These are phyloP conservation scores for Cucurbita argyrosperma DNA, from an alignment of 306 rosid genomes.

Conservation along the genomic window DNA sequence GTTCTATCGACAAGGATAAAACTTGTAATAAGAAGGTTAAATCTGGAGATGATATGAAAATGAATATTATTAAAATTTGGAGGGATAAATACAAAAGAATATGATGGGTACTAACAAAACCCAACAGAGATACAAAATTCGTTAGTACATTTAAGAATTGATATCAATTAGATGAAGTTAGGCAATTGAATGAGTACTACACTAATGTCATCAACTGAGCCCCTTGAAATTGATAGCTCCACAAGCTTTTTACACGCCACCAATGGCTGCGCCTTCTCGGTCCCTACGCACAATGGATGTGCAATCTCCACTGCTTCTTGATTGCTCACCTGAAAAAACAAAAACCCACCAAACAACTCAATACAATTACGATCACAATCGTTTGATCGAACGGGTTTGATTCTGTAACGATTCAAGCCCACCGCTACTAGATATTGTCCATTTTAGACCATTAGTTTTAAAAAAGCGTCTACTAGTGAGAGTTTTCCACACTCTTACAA, in stretches of 20 bases:
- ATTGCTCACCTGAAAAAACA: slow-evolving; percentile 8
- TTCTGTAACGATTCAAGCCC: too few relatives aligned
- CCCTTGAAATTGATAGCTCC: slow-evolving; percentile 56
- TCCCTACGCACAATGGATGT: slow-evolving; percentile 37
- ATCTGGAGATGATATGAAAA: too few relatives aligned
- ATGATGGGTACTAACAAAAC: not conserved
- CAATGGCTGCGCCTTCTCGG: slow-evolving; percentile 29
- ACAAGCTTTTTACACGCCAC: slow-evolving; percentile 76
- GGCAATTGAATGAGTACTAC: slow-evolving; percentile 59
- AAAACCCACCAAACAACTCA: not conserved
- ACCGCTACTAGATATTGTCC: too few relatives aligned
- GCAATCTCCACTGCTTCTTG: slow-evolving; percentile 88
- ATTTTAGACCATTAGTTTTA: too few relatives aligned
- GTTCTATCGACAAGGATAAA: too few relatives aligned
- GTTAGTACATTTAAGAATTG: not conserved
- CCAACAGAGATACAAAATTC: not conserved
- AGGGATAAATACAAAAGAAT: slow-evolving; percentile 2
- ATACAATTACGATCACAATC: not conserved
- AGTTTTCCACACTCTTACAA: too few relatives aligned
- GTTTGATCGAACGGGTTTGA: not conserved
- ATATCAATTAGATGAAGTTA: slow-evolving; percentile 23
- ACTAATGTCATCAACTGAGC: slow-evolving; percentile 73
- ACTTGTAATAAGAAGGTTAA: too few relatives aligned
- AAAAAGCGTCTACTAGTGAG: too few relatives aligned
- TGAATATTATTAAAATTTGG: not conserved